Base-by-base conservation (phyloP, 2,329 filamentous ascomycete species). In the Fusarium succisae region DNA sequence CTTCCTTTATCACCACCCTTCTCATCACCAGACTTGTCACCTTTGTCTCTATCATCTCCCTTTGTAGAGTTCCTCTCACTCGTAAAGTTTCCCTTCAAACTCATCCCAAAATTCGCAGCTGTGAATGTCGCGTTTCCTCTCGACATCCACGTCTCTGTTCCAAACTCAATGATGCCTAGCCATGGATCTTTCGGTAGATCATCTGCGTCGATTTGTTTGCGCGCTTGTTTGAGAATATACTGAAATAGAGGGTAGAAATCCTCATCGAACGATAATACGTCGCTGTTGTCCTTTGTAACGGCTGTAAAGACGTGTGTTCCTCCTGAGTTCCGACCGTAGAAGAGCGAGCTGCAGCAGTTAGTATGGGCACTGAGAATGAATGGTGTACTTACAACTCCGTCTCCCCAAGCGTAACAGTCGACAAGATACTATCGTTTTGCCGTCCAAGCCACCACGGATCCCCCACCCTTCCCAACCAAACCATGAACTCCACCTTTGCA, bases 371-470 rank as follows among this genome's bases (percentile, higher is more conserved):
- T 11, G 1, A 11, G 1, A 0, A 22, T 1, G 0, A 30, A 15
- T 17, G 4, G 4, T 15, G 15, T 0, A 60, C 76, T 71, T 54
- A 78, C 77, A 78, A 78, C 38, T 77, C 72, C 0, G 72, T 77
- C 17, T 77, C 44, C 2, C 77, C 75, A 2, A 78, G 54, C 1
- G 63, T 74, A 37, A 78, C 70, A 10, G 69, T 77, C 5, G 77
- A 74, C 17, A 78, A 26, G 20, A 78, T 71, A 1, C 54, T 70
- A 11, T 76, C 60, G 2, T 77, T 57, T 39, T 72, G 15, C 6
- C 77, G 56, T 0, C 77, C 77, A 12, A 78, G 61, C 77, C 77
- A 78, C 77, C 77, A 78, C 2, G 77, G 77, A 58, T 78, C 75
- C 11, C 77, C 77, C 0, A 78, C 75, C 1, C 74, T 58, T 2